Evolutionary conservation across 805 yeast genomes (phyloP).

Genomic region (Yamadazyma phyllophila): DNA sequence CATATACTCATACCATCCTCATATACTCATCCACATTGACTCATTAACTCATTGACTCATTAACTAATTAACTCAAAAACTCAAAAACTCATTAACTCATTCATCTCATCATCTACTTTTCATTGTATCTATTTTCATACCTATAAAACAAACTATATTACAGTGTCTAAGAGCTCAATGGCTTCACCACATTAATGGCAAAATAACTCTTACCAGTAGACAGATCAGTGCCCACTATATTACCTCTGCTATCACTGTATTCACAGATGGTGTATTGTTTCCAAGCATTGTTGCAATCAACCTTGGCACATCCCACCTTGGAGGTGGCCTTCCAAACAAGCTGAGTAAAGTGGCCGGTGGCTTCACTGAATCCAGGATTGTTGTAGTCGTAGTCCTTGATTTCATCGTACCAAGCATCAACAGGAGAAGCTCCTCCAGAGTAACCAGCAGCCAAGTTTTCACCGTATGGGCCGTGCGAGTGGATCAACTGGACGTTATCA

Average conservation of each 20-base stretch:
- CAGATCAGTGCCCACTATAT: constrained; percentile 37
- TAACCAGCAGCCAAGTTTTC: constrained; percentile 76
- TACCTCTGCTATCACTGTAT: constrained; percentile 55
- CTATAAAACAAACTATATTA: background rate
- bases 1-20: too few relatives aligned
- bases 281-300: constrained; percentile 47
- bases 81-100: too few relatives aligned
- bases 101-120: too few relatives aligned
- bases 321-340: constrained; percentile 64
- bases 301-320: constrained; percentile 64
- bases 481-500: constrained; percentile 57
- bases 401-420: constrained; percentile 75
- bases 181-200: constrained; percentile 43
- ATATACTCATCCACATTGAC: too few relatives aligned
- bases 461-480: constrained; percentile 68
- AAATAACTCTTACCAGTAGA: constrained; percentile 36
- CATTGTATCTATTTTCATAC: too few relatives aligned
- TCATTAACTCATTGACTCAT: too few relatives aligned
- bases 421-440: constrained; percentile 53
- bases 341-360: constrained; percentile 80
- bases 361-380: constrained; percentile 48
- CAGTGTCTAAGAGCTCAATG: constrained; percentile 11
- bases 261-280: constrained; percentile 70
- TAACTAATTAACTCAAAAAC: too few relatives aligned
- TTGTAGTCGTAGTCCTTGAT: constrained; percentile 52